Evolutionary conservation across 2,329 filamentous ascomycete species (phyloP), one percentile per base, ranked within the genome.

Genomic region (Aureobasidium sp.): DNA sequence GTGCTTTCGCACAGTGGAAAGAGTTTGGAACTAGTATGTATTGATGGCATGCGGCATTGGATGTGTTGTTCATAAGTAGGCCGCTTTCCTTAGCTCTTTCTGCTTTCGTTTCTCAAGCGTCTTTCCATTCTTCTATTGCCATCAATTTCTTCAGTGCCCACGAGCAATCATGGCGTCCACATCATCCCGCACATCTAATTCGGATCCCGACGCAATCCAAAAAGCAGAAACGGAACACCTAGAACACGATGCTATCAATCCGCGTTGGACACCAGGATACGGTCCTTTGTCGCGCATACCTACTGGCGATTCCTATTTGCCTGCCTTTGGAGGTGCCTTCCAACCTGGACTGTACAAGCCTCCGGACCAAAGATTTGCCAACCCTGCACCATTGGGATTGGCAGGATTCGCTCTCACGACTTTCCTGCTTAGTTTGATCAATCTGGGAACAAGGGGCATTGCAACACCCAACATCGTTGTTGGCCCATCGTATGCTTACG

Each of bases 331-430:
- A 66, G 87, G 87, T 77, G 85, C 87, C 70, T 86, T 90, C 74
- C 86, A 91, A 74, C 87, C 88, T 57, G 87, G 87, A 76, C 77
- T 82, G 59, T 84, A 87, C 80, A 84, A 82, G 75, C 78, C 85
- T 9, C 61, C 65, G 12, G 81, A 84, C 72, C 67, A 72, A 26
- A 88, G 89, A 78, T 84, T 92, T 74, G 89, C 83, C 78, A 92
- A 92, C 76, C 89, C 89, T 5, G 88, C 87, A 59, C 89, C 89
- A 34, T 81, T 92, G 42, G 89, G 90, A 66, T 84, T 93, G 53
- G 84, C 80, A 65, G 89, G 87, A 72, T 93, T 93, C 78, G 90
- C 89, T 66, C 79, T 93, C 71, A 93, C 89, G 60, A 93, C 89
- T 13, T 93, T 93, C 73, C 84, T 93, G 41, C 82, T 93, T 53